Conservation (phyloP, 1,284 basidiomycete species). For the Boletus smithii region DNA sequence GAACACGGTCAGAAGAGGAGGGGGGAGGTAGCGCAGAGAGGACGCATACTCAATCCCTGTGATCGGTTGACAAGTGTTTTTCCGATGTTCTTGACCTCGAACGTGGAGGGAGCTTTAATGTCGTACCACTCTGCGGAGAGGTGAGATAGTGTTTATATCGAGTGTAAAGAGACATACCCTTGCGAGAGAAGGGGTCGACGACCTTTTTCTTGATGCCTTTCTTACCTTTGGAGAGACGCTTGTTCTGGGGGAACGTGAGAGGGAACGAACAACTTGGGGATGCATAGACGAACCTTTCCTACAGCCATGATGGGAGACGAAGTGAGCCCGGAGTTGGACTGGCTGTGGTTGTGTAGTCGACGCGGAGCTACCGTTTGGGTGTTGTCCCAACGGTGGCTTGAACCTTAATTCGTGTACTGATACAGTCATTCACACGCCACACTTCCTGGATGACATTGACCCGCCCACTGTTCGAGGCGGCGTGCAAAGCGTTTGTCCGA, state of each 20-base stretch:
- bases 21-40: not conserved
- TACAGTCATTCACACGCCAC: constrained; percentile 52
- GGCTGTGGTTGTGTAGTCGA: constrained; percentile 37
- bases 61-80: constrained; percentile 99
- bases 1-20: constrained; percentile 15
- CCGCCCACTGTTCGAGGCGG: constrained; percentile 58
- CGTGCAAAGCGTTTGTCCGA: constrained; percentile 52
- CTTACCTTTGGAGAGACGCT: constrained; percentile 99
- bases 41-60: constrained; percentile 88
- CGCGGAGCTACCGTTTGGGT: too few relatives aligned
- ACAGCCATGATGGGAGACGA: constrained; percentile 74
- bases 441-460: constrained; percentile 32
- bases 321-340: constrained; percentile 49
- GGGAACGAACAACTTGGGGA: not conserved
- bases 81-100: constrained; percentile 95
- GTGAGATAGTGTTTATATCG: constrained; percentile 2
- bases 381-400: constrained; percentile 38
- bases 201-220: constrained; percentile 99
- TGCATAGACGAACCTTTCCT: constrained; percentile 67
- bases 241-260: constrained; percentile 59
- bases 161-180: constrained; percentile 58
- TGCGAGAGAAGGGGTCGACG: constrained; percentile 99
- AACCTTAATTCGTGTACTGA: constrained; percentile 42
- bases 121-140: constrained; percentile 91
- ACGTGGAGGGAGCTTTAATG: constrained; percentile 98